Evolutionary conservation across 331 rosid species (phyloP).

Genomic region (Quercus lobata): DNA sequence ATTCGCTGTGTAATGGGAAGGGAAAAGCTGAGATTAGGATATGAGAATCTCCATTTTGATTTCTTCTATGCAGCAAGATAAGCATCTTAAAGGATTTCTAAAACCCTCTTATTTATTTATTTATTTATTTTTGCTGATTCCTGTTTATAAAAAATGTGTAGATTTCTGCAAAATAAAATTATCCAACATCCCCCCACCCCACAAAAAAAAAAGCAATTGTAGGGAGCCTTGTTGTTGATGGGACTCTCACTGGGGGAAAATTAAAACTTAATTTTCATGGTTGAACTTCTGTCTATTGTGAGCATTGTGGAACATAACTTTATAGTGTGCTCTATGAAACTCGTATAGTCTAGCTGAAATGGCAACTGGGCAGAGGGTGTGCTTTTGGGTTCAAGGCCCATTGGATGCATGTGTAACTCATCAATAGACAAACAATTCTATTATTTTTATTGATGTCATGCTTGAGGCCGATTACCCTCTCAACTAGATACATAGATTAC

Average conservation of each 20-base stretch:
- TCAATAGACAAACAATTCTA: not conserved
- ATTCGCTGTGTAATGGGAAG: not conserved
- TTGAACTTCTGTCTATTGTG: not conserved
- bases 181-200: not conserved
- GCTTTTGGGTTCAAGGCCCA: no score
- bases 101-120: not conserved
- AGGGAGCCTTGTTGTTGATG: not conserved
- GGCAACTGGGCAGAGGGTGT: not conserved
- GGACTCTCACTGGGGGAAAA: not conserved
- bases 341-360: not conserved
- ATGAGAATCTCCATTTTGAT: not conserved
- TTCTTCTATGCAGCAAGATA: not conserved
- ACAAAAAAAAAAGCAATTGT: no score
- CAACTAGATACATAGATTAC: not conserved
- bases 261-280: not conserved
- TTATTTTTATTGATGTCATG: not conserved
- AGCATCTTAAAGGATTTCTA: not conserved
- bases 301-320: not conserved
- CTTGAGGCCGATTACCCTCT: not conserved
- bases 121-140: not conserved
- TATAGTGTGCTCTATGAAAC: not conserved
- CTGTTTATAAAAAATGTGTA: not conserved
- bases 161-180: not conserved
- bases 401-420: not conserved
- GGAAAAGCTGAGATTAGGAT: not conserved